phyloP scores from a whole-genome alignment of 2,329 filamentous ascomycete genomes.

The Cladosporium halotolerans region DNA sequence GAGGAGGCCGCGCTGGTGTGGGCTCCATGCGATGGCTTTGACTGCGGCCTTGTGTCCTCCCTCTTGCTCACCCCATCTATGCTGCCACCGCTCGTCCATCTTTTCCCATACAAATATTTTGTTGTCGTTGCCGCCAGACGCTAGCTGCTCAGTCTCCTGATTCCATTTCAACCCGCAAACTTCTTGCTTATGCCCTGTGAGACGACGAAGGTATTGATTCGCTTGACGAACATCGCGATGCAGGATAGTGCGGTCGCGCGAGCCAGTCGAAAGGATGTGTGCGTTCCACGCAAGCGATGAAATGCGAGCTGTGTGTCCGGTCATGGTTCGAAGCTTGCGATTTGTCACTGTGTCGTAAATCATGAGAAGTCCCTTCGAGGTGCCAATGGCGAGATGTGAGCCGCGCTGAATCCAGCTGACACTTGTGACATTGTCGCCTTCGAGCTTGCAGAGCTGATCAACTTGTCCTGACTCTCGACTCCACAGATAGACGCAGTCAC shows the following conservation, averaged over 20 bases:
- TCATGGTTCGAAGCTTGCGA: constrained; percentile 87
- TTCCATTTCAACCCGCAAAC: constrained; percentile 98
- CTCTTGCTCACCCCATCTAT: constrained; percentile 90
- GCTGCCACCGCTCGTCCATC: constrained; percentile 81
- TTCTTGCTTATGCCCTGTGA: constrained; percentile 95
- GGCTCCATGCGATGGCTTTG: constrained; percentile 96
- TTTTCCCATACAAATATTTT: constrained; percentile 99
- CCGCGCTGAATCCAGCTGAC: constrained; percentile 96
- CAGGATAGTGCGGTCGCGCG: constrained; percentile 85
- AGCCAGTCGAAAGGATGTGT: constrained; percentile 93
- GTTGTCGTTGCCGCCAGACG: constrained; percentile 96
- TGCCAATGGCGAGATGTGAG: constrained; percentile 91
- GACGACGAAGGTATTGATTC: constrained; percentile 79
- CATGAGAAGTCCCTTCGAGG: constrained; percentile 87
- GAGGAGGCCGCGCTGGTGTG: constrained; percentile 88
- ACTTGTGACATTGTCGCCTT: constrained; percentile 90
- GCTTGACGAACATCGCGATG: constrained; percentile 92
- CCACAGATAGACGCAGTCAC: constrained; percentile 97
- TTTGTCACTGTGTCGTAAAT: constrained; percentile 94
- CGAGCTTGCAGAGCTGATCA: constrained; percentile 85
- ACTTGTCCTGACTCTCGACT: constrained; percentile 87
- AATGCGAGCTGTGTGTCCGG: constrained; percentile 86
- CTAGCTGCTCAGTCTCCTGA: constrained; percentile 87
- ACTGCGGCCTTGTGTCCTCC: constrained; percentile 95
- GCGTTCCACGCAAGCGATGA: constrained; percentile 96